These are phyloP conservation scores for Sphagnum fallax DNA, from an alignment of 228 moss, liverwort and hornwort genomes.

Conservation along the genomic window DNA sequence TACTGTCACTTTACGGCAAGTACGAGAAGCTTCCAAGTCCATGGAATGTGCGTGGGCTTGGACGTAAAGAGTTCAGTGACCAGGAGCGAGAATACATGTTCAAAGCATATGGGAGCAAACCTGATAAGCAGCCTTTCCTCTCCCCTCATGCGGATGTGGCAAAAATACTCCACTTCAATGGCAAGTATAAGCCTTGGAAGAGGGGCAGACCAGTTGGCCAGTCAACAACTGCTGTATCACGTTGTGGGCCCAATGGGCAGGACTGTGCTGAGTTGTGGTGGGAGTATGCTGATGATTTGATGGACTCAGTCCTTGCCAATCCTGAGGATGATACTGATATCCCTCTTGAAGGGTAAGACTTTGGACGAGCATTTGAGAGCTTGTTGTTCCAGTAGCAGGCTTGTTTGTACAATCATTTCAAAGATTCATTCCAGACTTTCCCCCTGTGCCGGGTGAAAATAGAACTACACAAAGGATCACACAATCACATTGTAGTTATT, in stretches of 20 bases:
- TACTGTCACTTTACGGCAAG: conserved; percentile 70
- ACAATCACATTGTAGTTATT: no score
- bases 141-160: conserved; percentile 66
- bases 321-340: conserved; percentile 17
- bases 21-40: conserved; percentile 43
- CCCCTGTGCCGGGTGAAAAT: no score
- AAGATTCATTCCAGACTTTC: no score
- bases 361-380: no score
- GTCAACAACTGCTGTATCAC: conserved; percentile 34
- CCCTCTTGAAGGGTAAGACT: no score
- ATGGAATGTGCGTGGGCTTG: conserved; percentile 85
- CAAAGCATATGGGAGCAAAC: conserved; percentile 25
- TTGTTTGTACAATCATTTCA: no score
- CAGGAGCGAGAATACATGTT: conserved; percentile 54
- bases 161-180: conserved; percentile 87
- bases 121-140: conserved; percentile 52
- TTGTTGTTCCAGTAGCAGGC: no score
- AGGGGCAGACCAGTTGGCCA: conserved; percentile 32
- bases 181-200: conserved; percentile 88
- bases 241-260: conserved; percentile 51
- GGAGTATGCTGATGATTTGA: conserved; percentile 45
- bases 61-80: conserved; percentile 60
- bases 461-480: no score
- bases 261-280: conserved; percentile 77
- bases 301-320: conserved; percentile 30